A percentile compares a stretch with the other conserved stretches of the same genome.
phyloP scores from a whole-genome alignment of 306 rosid species.

The Rosa chinensis region DNA sequence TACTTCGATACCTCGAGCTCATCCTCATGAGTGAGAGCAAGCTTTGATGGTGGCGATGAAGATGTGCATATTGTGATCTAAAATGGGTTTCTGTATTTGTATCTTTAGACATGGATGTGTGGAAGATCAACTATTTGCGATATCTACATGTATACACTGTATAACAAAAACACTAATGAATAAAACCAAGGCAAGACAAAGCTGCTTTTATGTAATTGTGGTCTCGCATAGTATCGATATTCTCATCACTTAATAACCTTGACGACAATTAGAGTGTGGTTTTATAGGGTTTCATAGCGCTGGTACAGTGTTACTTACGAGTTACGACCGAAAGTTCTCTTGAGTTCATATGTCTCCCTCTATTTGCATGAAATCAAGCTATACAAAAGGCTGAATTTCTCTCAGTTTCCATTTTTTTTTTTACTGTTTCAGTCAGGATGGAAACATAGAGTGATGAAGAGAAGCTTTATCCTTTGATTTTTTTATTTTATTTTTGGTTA shows the following conservation, averaged over 20 bases:
- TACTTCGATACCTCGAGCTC: slow-evolving; percentile 49
- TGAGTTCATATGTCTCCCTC: no score
- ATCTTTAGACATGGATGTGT: slow-evolving; percentile 17
- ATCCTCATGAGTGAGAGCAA: slow-evolving; percentile 30
- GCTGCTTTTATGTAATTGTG: neutral
- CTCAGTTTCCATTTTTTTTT: neutral
- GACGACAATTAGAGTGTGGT: neutral
- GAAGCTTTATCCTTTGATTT: no score
- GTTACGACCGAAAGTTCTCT: no score
- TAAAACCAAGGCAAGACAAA: neutral
- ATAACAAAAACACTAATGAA: neutral
- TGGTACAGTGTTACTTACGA: no score
- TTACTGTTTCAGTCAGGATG: neutral
- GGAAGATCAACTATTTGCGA: slow-evolving; percentile 11
- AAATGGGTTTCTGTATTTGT: neutral
- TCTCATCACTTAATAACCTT: neutral
- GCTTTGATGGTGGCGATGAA: neutral
- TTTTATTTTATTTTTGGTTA: no score
- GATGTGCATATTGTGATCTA: neutral
- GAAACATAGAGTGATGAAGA: no score
- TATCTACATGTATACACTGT: neutral
- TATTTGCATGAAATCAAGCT: no score
- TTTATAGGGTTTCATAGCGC: no score
- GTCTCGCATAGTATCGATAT: neutral
- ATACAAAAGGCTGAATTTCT: no score